These are phyloP conservation scores for Penicillium canariense DNA, from an alignment of 495 filamentous ascomycete species.

Conservation along the genomic window DNA sequence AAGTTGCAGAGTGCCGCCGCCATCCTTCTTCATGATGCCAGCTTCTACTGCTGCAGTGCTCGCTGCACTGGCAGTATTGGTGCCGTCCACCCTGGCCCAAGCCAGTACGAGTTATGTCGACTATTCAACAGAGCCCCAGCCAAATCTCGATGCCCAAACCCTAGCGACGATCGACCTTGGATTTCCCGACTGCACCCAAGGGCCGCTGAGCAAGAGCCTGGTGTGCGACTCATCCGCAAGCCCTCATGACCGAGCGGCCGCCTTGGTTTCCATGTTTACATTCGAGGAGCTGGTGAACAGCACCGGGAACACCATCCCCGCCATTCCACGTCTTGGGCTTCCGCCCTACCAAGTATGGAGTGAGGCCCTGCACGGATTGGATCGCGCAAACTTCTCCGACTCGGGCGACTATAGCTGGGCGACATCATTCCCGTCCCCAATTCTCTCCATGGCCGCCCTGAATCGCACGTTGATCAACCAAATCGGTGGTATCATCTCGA, in stretches of 20 bases:
- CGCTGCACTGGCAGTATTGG: constrained; percentile 27
- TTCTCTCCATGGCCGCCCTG: constrained; percentile 58
- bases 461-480: constrained; percentile 58
- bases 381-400: constrained; percentile 49
- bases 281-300: constrained; percentile 58
- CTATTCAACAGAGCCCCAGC: constrained; percentile 32
- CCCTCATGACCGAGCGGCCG: constrained; percentile 46
- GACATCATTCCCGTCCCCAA: constrained; percentile 61
- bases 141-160: constrained; percentile 28
- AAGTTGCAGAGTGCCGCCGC: not conserved
- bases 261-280: constrained; percentile 42
- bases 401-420: constrained; percentile 55
- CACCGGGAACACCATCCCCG: constrained; percentile 52
- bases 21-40: constrained; percentile 10
- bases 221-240: constrained; percentile 49
- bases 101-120: constrained; percentile 31
- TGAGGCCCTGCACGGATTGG: constrained; percentile 59
- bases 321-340: constrained; percentile 56
- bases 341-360: constrained; percentile 50
- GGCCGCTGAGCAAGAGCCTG: constrained; percentile 32
- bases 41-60: constrained; percentile 11
- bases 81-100: constrained; percentile 28
- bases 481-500: constrained; percentile 57
- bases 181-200: constrained; percentile 36
- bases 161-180: constrained; percentile 20